These are phyloP conservation scores for Chaetomium globosum DNA, from an alignment of 2,329 filamentous ascomycete genomes.

Conservation along the genomic window DNA sequence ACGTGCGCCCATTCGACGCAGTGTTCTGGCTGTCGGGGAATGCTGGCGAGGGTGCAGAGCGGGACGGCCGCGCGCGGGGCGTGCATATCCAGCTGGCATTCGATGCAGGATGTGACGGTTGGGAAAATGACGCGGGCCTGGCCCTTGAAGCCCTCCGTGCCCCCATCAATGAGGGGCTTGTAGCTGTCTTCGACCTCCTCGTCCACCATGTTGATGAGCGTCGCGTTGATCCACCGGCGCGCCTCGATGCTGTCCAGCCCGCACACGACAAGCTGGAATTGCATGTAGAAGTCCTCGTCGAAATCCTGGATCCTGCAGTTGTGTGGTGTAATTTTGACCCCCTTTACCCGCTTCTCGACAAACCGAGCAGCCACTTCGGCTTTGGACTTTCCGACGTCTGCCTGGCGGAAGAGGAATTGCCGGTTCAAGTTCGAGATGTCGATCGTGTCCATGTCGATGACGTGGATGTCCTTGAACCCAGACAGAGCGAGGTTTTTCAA, in stretches of 20 bases:
- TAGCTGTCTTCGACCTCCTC: constrained; percentile 77
- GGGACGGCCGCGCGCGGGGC: constrained; percentile 96
- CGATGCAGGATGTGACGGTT: constrained; percentile 91
- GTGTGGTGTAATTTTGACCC: constrained; percentile 90
- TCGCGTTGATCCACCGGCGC: constrained; percentile 97
- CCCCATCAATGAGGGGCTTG: constrained; percentile 94
- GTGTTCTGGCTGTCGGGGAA: constrained; percentile 94
- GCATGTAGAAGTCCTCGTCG: constrained; percentile 93
- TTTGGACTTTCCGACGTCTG: constrained; percentile 91
- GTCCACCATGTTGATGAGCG: constrained; percentile 87
- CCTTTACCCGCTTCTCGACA: constrained; percentile 84
- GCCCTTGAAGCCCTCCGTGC: constrained; percentile 97
- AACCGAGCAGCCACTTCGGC: constrained; percentile 91
- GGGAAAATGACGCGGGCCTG: constrained; percentile 91
- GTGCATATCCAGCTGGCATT: constrained; percentile 98
- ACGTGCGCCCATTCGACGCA: constrained; percentile 99
- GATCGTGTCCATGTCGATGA: constrained; percentile 99
- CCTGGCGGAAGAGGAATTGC: constrained; percentile 91
- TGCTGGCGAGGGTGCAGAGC: constrained; percentile 92
- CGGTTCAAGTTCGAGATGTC: constrained; percentile 98
- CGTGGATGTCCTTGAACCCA: constrained; percentile 94
- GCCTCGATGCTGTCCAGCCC: constrained; percentile 97
- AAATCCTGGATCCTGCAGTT: constrained; percentile 97
- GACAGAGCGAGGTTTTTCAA: constrained; percentile 94
- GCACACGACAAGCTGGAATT: constrained; percentile 91